Conservation (phyloP, 1,284 basidiomycete species). For the Flammula alnicola region DNA sequence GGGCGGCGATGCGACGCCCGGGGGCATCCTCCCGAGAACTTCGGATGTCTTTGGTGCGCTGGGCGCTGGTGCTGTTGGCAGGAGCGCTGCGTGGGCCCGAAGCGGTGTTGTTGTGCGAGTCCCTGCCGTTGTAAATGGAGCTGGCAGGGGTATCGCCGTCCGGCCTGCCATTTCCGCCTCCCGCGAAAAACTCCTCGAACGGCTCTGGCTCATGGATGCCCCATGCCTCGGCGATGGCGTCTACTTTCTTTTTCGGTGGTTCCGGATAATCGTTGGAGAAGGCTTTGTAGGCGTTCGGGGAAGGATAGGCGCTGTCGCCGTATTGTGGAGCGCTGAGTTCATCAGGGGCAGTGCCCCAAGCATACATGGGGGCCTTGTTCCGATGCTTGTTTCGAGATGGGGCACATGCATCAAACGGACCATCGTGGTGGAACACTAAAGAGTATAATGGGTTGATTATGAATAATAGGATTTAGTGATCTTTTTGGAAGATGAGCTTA, state of each 20-base stretch:
- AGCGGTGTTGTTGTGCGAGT: conserved; percentile 32
- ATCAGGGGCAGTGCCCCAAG: conserved; percentile 63
- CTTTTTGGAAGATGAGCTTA: conserved; percentile 54
- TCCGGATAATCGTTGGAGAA: conserved; percentile 55
- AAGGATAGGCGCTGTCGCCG: conserved; percentile 54
- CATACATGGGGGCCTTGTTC: conserved; percentile 79
- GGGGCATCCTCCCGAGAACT: conserved; percentile 29
- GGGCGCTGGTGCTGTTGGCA: conserved; percentile 23
- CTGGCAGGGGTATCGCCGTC: conserved; percentile 64
- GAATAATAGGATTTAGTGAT: conserved; percentile 20
- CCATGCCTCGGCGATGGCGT: conserved; percentile 85
- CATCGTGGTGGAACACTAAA: conserved; percentile 89
- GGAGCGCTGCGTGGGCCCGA: too few species aligned
- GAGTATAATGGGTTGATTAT: conserved; percentile 29
- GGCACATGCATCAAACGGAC: conserved; percentile 86
- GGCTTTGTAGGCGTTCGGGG: conserved; percentile 51
- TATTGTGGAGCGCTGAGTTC: conserved; percentile 40
- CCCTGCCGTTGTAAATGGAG: conserved; percentile 66
- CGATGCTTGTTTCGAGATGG: conserved; percentile 83
- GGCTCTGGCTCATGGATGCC: conserved; percentile 88
- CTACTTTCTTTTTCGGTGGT: conserved; percentile 76
- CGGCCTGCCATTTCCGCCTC: conserved; percentile 60
- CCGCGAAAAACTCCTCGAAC: conserved; percentile 83
- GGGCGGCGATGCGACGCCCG: conserved; percentile 42
- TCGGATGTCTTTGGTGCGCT: conserved; percentile 49